A percentile compares a stretch with the other conserved stretches of the same genome.
Evolutionary conservation across 2,329 filamentous ascomycete species (phyloP).

Genomic region (Fusarium sacchari): DNA sequence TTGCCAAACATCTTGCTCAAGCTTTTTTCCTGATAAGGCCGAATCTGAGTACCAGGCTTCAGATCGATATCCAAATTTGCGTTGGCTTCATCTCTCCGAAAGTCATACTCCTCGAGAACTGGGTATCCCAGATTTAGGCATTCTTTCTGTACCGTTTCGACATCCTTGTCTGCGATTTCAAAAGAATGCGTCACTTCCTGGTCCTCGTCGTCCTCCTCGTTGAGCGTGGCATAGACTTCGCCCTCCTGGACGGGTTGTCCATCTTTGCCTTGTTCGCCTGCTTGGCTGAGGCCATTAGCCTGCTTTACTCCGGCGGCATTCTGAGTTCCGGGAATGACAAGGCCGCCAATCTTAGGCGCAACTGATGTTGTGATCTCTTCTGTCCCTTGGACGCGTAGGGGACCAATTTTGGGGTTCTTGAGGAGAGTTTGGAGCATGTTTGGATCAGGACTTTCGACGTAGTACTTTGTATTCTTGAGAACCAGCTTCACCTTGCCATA

Average conservation of each 20-base stretch:
- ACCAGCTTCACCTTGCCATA: conserved; percentile 98
- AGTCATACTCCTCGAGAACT: conserved; percentile 96
- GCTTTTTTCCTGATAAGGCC: conserved; percentile 96
- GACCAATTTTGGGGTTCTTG: conserved; percentile 83
- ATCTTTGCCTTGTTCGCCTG: conserved; percentile 54
- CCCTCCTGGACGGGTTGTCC: conserved; percentile 67
- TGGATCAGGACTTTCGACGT: conserved; percentile 90
- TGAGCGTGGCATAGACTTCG: conserved; percentile 76
- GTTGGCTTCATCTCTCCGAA: conserved; percentile 89
- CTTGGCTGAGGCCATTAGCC: conserved; percentile 57
- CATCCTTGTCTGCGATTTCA: conserved; percentile 83
- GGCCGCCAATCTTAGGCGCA: conserved; percentile 84
- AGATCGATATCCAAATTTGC: conserved; percentile 94
- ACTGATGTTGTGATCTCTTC: conserved; percentile 80
- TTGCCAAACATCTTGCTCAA: conserved; percentile 99
- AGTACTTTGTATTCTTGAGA: conserved; percentile 93
- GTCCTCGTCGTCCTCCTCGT: conserved; percentile 89
- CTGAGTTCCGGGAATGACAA: conserved; percentile 94
- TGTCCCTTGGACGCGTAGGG: conserved; percentile 77
- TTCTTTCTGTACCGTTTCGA: conserved; percentile 88
- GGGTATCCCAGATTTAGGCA: conserved; percentile 89
- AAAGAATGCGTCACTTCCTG: conserved; percentile 92
- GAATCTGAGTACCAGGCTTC: conserved; percentile 87
- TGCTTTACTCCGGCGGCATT: conserved; percentile 90
- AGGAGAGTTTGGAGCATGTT: conserved; percentile 87